Evolutionary conservation across 192 early-diverging fungal genomes (phyloP).

Genomic region (Coemansia nantahalensis): DNA sequence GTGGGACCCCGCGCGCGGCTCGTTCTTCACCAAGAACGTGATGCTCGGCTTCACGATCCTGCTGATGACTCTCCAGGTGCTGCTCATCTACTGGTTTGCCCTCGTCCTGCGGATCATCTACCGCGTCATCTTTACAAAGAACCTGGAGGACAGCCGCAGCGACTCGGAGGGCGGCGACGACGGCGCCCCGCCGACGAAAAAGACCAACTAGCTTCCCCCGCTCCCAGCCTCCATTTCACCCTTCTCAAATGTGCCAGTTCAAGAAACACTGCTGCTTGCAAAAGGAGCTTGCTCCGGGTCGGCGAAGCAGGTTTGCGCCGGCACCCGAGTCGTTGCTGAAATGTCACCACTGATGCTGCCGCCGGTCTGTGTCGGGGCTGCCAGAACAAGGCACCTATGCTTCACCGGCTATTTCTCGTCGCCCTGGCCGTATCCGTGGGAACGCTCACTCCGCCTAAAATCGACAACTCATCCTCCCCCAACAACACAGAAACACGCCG

Average conservation of each 20-base stretch:
- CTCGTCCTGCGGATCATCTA: constrained; percentile 65
- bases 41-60: constrained; percentile 19
- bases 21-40: constrained; percentile 20
- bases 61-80: constrained; percentile 53
- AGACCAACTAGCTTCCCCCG: constrained; percentile 1
- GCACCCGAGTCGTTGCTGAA: no score
- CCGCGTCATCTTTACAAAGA: constrained; percentile 56
- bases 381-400: no score
- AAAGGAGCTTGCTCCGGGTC: no score
- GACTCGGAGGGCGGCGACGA: constrained; percentile 59
- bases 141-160: constrained; percentile 65
- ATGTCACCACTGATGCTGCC: no score
- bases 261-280: no score
- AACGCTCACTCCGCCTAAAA: no score
- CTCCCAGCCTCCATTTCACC: background rate
- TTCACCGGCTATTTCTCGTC: no score
- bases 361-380: no score
- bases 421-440: no score
- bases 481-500: no score
- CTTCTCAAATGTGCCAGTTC: background rate
- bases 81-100: constrained; percentile 69
- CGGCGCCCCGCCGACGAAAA: background rate
- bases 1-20: constrained; percentile 28
- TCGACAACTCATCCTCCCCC: no score
- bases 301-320: no score